A percentile compares a stretch with the other conserved stretches of the same genome.
These are phyloP conservation scores for Sporothrix pallida DNA, from an alignment of 2,329 filamentous ascomycete genomes.

Conservation along the genomic window DNA sequence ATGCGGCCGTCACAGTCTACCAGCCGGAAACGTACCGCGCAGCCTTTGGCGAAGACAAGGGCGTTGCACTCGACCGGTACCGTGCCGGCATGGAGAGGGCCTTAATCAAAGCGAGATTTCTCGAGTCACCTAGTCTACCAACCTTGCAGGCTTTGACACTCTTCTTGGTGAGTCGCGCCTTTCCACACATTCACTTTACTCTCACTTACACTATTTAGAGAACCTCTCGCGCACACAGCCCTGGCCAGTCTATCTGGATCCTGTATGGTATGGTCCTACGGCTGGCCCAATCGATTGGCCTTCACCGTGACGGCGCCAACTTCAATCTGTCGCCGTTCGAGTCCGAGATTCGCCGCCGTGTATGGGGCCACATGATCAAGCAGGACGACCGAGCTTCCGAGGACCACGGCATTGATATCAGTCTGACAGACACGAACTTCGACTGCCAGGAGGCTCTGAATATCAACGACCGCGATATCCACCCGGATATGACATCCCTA, in stretches of 20 bases:
- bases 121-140: conserved; percentile 38
- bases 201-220: conserved; percentile 12
- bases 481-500: conserved; percentile 52
- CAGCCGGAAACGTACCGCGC: conserved; percentile 35
- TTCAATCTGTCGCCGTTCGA: conserved; percentile 52
- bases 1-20: conserved; percentile 35
- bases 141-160: conserved; percentile 37
- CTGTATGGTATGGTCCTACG: conserved; percentile 38
- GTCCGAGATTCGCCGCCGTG: conserved; percentile 38
- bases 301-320: conserved; percentile 40
- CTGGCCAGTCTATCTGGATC: conserved; percentile 38
- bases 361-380: conserved; percentile 37
- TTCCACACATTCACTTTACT: no score
- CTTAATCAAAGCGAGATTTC: conserved; percentile 37
- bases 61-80: conserved; percentile 33
- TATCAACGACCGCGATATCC: conserved; percentile 56
- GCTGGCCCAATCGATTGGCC: conserved; percentile 39
- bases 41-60: conserved; percentile 37
- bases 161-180: conserved; percentile 25
- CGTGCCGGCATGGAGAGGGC: conserved; percentile 37
- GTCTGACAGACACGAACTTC: conserved; percentile 46
- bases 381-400: conserved; percentile 50
- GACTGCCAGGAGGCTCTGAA: conserved; percentile 60
- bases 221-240: conserved; percentile 34
- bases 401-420: conserved; percentile 52